Conservation (phyloP, 306 rosid genomes). For the Castanea crenata region DNA sequence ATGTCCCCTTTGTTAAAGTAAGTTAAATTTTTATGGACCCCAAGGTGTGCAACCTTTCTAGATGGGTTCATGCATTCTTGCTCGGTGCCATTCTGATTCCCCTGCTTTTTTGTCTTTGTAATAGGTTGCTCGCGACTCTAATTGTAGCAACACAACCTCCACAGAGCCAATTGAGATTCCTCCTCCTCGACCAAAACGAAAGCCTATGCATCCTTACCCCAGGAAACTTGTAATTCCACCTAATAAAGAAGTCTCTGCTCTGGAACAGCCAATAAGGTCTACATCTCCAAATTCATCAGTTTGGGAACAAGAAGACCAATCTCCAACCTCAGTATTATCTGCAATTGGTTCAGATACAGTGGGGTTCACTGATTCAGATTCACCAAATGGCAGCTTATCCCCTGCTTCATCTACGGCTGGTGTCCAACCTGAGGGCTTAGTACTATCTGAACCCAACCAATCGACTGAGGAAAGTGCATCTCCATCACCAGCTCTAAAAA, state of each 20-base stretch:
- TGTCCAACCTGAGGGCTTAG: constrained; percentile 20
- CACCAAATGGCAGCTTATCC: constrained; percentile 46
- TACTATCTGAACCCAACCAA: constrained; percentile 36
- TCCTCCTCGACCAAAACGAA: constrained; percentile 84
- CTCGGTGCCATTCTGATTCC: constrained; percentile 19
- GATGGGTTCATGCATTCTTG: constrained; percentile 15
- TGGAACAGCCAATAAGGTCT: constrained; percentile 43
- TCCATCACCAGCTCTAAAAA: constrained; percentile 25
- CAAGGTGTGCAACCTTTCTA: constrained; percentile 25
- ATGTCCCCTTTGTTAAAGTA: constrained; percentile 21
- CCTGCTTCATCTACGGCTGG: constrained; percentile 54
- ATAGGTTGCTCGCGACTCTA: constrained; percentile 52
- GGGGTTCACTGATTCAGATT: constrained; percentile 50
- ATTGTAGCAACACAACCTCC: constrained; percentile 28
- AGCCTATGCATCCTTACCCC: constrained; percentile 88
- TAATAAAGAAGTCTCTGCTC: constrained; percentile 25
- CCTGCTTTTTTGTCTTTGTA: constrained; percentile 7
- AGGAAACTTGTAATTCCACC: constrained; percentile 51
- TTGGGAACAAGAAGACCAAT: constrained; percentile 57
- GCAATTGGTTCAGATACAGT: constrained; percentile 43
- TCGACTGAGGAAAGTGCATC: constrained; percentile 36
- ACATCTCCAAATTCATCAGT: constrained; percentile 43
- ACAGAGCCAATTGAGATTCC: constrained; percentile 72
- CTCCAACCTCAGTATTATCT: constrained; percentile 68
- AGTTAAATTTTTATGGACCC: constrained; percentile 20